These are phyloP conservation scores for Fusarium domesticum DNA, from an alignment of 2,329 filamentous ascomycete genomes.

Conservation along the genomic window DNA sequence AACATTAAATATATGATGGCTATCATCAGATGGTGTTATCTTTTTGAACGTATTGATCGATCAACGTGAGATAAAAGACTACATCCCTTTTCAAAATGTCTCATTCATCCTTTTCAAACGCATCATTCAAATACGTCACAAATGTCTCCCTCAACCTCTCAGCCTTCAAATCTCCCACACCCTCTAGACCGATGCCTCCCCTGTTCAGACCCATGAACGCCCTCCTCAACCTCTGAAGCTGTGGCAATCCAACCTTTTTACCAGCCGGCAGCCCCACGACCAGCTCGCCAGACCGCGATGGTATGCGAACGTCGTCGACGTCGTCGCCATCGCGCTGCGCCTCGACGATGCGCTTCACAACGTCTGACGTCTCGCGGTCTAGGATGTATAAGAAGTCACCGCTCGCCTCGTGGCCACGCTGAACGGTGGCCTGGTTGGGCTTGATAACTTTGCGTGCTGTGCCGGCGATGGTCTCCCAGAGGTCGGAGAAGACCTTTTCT, in stretches of 20 bases:
- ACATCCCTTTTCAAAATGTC: no score
- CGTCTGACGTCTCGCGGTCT: conserved; percentile 73
- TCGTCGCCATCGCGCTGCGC: conserved; percentile 66
- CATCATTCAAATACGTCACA: conserved; percentile 64
- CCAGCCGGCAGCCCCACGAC: conserved; percentile 61
- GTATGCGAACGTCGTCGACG: conserved; percentile 54
- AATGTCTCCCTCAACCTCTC: conserved; percentile 60
- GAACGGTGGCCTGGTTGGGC: conserved; percentile 73
- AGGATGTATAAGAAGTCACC: conserved; percentile 77
- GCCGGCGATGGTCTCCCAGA: conserved; percentile 73
- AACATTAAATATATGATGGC: no score
- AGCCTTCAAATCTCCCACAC: conserved; percentile 51
- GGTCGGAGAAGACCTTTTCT: conserved; percentile 54
- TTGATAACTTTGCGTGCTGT: conserved; percentile 61
- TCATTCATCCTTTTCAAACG: conserved; percentile 57
- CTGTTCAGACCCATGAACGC: conserved; percentile 76
- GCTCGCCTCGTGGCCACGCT: conserved; percentile 59
- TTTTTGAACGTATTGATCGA: no score
- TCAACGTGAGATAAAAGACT: no score
- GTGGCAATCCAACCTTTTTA: conserved; percentile 65
- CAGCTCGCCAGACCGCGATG: conserved; percentile 41
- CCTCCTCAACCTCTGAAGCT: conserved; percentile 72
- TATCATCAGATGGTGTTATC: no score
- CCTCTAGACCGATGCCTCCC: conserved; percentile 60
- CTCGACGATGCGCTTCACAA: conserved; percentile 67